A percentile compares a stretch with the other conserved stretches of the same genome.
Evolutionary conservation across 1,139 yeast genomes (phyloP).

Genomic region (Debaryomyces nepalensis): DNA sequence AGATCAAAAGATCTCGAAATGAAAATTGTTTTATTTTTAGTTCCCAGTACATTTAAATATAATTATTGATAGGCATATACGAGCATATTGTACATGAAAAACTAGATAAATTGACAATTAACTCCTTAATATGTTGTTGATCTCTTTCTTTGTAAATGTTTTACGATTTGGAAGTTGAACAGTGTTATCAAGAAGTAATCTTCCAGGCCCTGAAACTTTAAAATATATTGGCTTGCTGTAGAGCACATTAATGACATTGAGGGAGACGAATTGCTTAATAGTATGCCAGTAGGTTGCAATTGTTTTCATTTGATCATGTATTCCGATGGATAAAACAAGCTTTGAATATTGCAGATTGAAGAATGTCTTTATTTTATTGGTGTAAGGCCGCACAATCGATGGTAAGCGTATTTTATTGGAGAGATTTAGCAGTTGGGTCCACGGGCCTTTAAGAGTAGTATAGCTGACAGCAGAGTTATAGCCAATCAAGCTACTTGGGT

Average conservation of each 20-base stretch:
- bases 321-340: background rate
- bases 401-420: background rate
- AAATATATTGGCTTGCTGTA: conserved; percentile 27
- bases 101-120: too few species aligned
- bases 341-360: background rate
- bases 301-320: conserved; percentile 1
- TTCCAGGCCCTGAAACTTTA: conserved; percentile 33
- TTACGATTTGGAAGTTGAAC: conserved; percentile 19
- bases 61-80: conserved; percentile 2
- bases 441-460: conserved; percentile 2
- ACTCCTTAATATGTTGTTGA: conserved; percentile 17
- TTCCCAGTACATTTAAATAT: background rate
- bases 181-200: conserved; percentile 27
- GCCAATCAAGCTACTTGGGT: conserved; percentile 43
- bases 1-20: conserved; percentile 1
- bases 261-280: conserved; percentile 14
- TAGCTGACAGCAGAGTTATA: conserved; percentile 13
- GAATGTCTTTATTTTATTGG: background rate
- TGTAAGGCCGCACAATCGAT: background rate
- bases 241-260: conserved; percentile 20
- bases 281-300: conserved; percentile 11
- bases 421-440: background rate
- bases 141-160: conserved; percentile 30
- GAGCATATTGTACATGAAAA: too few species aligned
- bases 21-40: conserved; percentile 1